Evolutionary conservation across 306 rosid species (phyloP).

Genomic region (Canavalia gladiata): DNA sequence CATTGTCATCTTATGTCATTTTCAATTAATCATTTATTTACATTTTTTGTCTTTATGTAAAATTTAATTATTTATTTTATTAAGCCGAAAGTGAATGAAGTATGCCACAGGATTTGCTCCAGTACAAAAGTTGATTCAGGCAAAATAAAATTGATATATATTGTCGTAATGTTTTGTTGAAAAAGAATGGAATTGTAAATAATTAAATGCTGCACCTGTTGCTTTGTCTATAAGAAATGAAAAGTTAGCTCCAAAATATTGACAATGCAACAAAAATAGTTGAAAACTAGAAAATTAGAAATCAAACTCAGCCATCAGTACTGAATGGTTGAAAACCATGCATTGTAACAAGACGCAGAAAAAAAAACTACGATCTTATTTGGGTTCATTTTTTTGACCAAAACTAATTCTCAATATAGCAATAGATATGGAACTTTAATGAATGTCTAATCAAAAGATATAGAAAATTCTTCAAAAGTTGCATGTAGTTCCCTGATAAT

Average conservation of each 20-base stretch:
- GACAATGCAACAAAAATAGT: not conserved
- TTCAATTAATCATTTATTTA: constrained; percentile 6
- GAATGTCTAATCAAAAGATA: not conserved
- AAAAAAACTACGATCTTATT: too few species aligned
- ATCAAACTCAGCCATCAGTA: too few species aligned
- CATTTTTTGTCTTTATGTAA: not conserved
- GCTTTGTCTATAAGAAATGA: constrained; percentile 11
- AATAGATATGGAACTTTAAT: not conserved
- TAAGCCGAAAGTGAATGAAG: constrained; percentile 19
- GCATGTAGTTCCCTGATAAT: not conserved
- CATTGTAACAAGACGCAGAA: too few species aligned
- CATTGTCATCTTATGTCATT: constrained; percentile 7
- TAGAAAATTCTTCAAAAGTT: not conserved
- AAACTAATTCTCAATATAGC: not conserved
- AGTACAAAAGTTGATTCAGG: not conserved
- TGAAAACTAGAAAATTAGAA: too few species aligned
- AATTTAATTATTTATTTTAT: not conserved
- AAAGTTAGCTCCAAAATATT: constrained; percentile 5
- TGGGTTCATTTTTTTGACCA: not conserved
- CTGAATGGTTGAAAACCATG: too few species aligned
- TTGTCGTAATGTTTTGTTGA: not conserved
- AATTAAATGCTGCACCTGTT: constrained; percentile 6
- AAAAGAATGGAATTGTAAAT: not conserved
- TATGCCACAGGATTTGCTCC: not conserved
- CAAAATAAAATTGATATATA: not conserved